These are phyloP conservation scores for Bretziella fagacearum DNA, from an alignment of 2,329 filamentous ascomycete species.

Conservation along the genomic window DNA sequence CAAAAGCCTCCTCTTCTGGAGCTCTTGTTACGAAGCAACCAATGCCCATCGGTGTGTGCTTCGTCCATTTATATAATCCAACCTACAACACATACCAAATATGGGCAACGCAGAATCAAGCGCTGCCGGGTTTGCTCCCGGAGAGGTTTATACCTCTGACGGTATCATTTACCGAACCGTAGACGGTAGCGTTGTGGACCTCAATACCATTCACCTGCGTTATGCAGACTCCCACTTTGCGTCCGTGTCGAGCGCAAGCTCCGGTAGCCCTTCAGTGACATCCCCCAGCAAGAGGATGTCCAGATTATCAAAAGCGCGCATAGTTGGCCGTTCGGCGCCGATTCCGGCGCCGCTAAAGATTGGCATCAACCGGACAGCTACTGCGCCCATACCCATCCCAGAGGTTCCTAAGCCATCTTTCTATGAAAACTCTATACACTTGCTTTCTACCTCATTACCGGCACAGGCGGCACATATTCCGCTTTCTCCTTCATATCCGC, in stretches of 20 bases:
- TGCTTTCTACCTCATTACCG: neutral
- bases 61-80: neutral
- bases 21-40: too few species aligned
- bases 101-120: constrained; percentile 11
- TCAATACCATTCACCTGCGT: neutral
- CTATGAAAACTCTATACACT: neutral
- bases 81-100: neutral
- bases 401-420: constrained; percentile 6
- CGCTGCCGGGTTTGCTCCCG: constrained; percentile 6
- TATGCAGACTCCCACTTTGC: neutral
- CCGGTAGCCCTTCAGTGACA: neutral
- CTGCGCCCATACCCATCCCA: neutral
- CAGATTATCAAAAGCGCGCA: neutral
- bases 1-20: too few species aligned
- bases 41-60: too few species aligned
- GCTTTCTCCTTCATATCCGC: neutral
- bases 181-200: constrained; percentile 6
- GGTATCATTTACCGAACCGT: constrained; percentile 9
- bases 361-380: neutral
- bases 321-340: neutral
- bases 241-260: neutral
- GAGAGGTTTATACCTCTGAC: constrained; percentile 8
- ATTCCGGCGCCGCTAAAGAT: neutral
- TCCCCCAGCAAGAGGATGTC: neutral
- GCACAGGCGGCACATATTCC: neutral